phyloP scores from a whole-genome alignment of 1,284 basidiomycete genomes.

The Tilletia indica region DNA sequence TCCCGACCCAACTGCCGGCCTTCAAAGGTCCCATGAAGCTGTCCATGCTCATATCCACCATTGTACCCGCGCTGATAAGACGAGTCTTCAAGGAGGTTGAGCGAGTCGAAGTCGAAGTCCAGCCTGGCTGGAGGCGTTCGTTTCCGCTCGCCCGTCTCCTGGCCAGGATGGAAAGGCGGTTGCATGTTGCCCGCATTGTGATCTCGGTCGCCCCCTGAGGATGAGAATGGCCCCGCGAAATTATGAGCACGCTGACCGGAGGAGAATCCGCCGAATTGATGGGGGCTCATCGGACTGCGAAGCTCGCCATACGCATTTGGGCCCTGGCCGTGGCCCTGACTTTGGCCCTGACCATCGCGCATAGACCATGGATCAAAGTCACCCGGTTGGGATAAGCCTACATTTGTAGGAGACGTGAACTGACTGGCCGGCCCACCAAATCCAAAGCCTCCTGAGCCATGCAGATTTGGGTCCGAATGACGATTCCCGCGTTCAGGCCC shows the following conservation, averaged over 20 bases:
- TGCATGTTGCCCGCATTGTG: too few species aligned
- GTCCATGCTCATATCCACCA: conserved; percentile 78
- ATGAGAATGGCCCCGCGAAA: not conserved
- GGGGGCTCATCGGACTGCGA: conserved; percentile 10
- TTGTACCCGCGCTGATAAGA: conserved; percentile 63
- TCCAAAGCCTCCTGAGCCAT: too few species aligned
- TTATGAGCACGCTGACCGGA: not conserved
- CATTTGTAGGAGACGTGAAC: not conserved
- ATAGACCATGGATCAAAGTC: too few species aligned
- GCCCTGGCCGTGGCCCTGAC: too few species aligned
- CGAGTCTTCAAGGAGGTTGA: conserved; percentile 45
- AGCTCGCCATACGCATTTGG: not conserved
- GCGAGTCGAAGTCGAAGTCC: conserved; percentile 36
- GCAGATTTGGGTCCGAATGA: not conserved
- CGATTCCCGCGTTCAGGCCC: not conserved
- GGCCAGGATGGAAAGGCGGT: too few species aligned
- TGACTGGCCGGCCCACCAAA: not conserved
- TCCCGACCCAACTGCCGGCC: conserved; percentile 84
- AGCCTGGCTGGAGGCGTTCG: not conserved
- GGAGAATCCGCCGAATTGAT: not conserved
- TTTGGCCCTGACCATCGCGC: too few species aligned
- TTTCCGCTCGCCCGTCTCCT: not conserved
- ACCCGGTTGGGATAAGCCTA: too few species aligned
- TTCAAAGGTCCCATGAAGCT: conserved; percentile 84
- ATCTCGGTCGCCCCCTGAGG: too few species aligned